phyloP scores from a whole-genome alignment of 768 basidiomycete genomes.

The Tricholoma bakamatsutake region DNA sequence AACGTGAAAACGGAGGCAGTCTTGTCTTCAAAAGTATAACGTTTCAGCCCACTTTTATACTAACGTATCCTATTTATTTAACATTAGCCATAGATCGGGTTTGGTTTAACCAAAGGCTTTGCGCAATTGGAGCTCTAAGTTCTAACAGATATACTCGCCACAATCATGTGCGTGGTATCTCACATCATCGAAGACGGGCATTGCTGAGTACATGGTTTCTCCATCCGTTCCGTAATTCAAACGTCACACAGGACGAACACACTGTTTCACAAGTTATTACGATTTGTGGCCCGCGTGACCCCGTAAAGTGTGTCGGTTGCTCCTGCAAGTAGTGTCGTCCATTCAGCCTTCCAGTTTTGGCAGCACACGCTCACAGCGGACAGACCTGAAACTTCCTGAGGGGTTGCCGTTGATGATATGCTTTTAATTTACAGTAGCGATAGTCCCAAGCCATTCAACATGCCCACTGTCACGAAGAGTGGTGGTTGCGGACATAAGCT shows the following conservation, averaged over 20 bases:
- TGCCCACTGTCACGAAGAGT: slow-evolving; percentile 19
- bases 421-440: background rate
- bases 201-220: slow-evolving; percentile 24
- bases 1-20: too few species aligned
- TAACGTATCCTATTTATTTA: background rate
- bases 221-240: background rate
- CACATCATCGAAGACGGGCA: slow-evolving; percentile 30
- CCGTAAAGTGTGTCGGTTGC: slow-evolving; percentile 1
- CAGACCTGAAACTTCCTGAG: background rate
- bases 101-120: slow-evolving; percentile 40
- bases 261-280: slow-evolving; percentile 33
- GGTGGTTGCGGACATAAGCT: slow-evolving; percentile 14
- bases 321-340: slow-evolving; percentile 15
- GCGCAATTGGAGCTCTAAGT: too few species aligned
- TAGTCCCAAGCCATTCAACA: slow-evolving; percentile 3
- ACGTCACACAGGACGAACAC: slow-evolving; percentile 28
- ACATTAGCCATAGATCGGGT: slow-evolving; percentile 29
- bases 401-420: background rate
- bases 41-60: too few species aligned
- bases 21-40: too few species aligned
- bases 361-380: background rate
- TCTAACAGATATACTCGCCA: slow-evolving; percentile 37
- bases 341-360: slow-evolving; percentile 17
- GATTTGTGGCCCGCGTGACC: slow-evolving; percentile 23
- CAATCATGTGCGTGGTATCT: slow-evolving; percentile 37